Conservation (phyloP, 768 basidiomycete genomes). For the Russula dissimulans region DNA sequence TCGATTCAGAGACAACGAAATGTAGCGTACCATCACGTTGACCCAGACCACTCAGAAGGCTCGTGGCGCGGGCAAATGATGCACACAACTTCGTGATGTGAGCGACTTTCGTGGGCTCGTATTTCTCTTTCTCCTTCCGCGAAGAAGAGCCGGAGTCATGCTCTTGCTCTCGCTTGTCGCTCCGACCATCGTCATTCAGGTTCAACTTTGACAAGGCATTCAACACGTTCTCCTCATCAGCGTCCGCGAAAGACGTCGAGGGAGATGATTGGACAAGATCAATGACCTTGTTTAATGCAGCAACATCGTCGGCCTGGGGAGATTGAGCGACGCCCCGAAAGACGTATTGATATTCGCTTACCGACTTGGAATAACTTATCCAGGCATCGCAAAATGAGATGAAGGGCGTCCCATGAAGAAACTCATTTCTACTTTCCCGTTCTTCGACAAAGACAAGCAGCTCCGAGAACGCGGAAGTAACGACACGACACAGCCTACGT, state of each 20-base stretch:
- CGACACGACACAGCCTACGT: slow-evolving; percentile 16
- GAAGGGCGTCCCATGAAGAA: slow-evolving; percentile 46
- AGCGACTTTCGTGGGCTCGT: background rate
- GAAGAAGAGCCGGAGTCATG: background rate
- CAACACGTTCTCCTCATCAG: slow-evolving; percentile 8
- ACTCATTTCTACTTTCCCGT: slow-evolving; percentile 29
- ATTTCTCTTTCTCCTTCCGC: background rate
- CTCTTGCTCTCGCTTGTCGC: background rate
- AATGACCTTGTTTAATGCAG: slow-evolving; percentile 8
- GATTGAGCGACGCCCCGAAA: background rate
- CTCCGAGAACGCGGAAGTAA: slow-evolving; percentile 37
- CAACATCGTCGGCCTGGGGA: slow-evolving; percentile 39
- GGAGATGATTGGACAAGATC: slow-evolving; percentile 4
- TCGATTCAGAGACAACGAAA: background rate
- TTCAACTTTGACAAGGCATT: slow-evolving; percentile 9
- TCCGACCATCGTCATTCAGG: background rate
- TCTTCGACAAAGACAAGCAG: slow-evolving; percentile 35
- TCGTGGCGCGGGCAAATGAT: slow-evolving; percentile 14
- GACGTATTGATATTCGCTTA: slow-evolving; percentile 23
- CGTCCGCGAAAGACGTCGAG: background rate
- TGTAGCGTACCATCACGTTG: slow-evolving; percentile 6
- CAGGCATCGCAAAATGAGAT: slow-evolving; percentile 63
- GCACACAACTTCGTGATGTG: slow-evolving; percentile 15
- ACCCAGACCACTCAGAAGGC: slow-evolving; percentile 3
- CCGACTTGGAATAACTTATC: slow-evolving; percentile 57